Conservation (phyloP, 306 rosid genomes). For the Malus sieversii region DNA sequence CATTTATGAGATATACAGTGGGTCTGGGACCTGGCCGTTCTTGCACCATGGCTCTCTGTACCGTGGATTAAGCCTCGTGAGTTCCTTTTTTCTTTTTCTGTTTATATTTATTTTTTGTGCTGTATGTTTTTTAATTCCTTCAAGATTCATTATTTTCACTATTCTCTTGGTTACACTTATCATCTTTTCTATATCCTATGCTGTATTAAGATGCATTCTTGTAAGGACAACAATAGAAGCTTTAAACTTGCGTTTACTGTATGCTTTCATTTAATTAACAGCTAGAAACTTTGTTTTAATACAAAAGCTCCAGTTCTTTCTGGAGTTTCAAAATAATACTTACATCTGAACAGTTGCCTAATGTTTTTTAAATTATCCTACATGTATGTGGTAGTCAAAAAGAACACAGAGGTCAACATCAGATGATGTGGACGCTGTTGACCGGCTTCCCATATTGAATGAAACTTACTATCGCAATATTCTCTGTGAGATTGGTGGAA, state of each 20-base stretch:
- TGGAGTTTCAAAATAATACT: not conserved
- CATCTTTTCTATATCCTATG: not conserved
- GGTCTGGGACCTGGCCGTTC: constrained; percentile 78
- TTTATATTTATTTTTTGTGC: not conserved
- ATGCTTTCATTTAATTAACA: not conserved
- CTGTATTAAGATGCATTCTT: not conserved
- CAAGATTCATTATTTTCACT: not conserved
- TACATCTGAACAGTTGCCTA: not conserved
- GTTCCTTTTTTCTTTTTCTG: constrained; percentile 25
- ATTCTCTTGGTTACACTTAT: not conserved
- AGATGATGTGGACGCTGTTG: constrained; percentile 88
- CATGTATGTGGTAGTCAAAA: constrained; percentile 59
- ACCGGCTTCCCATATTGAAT: constrained; percentile 68
- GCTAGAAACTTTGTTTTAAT: not conserved
- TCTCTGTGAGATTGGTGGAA: constrained; percentile 94
- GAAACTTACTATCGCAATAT: constrained; percentile 55
- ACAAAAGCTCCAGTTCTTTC: not conserved
- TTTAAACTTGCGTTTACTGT: not conserved
- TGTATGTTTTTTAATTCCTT: not conserved
- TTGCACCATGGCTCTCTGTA: constrained; percentile 93
- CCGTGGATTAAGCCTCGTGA: constrained; percentile 94
- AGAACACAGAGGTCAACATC: constrained; percentile 67
- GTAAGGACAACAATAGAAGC: not conserved
- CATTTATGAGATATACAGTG: constrained; percentile 88
- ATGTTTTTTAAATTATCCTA: not conserved